Base-by-base conservation (phyloP, 2,329 filamentous ascomycete species). In the Ramularia collo-cygni region DNA sequence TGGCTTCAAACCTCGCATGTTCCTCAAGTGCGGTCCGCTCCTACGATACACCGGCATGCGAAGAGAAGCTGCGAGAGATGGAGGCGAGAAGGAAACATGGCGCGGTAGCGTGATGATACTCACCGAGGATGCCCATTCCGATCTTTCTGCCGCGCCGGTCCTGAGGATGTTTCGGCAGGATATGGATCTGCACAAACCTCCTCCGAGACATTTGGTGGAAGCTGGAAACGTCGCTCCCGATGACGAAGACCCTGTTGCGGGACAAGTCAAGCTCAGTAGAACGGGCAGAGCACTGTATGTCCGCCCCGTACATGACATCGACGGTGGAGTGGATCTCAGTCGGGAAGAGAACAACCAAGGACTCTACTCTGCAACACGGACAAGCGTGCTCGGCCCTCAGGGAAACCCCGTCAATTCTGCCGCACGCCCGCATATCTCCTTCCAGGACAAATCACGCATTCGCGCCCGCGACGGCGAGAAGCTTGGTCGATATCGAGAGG, bases 51-150 rank as follows among this genome's bases (percentile, higher is more conserved):
- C 83, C 40, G 92, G 93, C 14, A 78, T 95, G 29, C 78, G 82
- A 28, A 72, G 71, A 28, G 77, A 94, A 34, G 56, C 67, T 1
- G 57, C 60, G 18, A 37, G 28, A 13, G 59, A 66, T 21, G 63
- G 60, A 19, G 60, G 57, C 40, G 80, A 86, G 30, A 76, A 79
- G 37, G 86, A 95, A 54, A 79, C 90, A 14, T 98, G 92, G 92
- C 79, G 89, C 60, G 92, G 92, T 4, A 93, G 80, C 44, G 75
- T 96, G 42, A 88, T 98, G 86, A 95, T 98, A 54, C 88, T 98
- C 15, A 96, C 92, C 0, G 75, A 80, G 37, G 90, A 98, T 57
- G 74, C 77, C 2, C 76, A 83, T 28, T 96, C 90, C 2, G 84
- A 83, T 1, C 95, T 95, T 57, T 80, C 86, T 34, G 75, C 75